Evolutionary conservation across 805 yeast genomes (phyloP).

Genomic region (Zygoascus bituminiphila): DNA sequence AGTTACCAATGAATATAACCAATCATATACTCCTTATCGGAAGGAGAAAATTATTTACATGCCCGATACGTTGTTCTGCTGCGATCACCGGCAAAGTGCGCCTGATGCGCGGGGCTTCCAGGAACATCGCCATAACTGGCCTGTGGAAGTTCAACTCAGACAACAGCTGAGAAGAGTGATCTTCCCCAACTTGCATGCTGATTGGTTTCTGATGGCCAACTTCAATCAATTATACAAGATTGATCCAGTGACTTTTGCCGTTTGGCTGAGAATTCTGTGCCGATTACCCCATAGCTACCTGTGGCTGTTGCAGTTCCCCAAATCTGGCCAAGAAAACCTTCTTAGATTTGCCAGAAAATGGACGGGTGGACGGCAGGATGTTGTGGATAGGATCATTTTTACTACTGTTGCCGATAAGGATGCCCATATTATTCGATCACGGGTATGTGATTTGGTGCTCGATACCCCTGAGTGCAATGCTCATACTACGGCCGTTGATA

Average conservation of each 20-base stretch:
- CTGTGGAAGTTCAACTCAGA: slow-evolving; percentile 18
- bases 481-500: slow-evolving; percentile 31
- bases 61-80: slow-evolving; percentile 26
- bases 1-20: not conserved
- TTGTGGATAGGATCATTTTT: slow-evolving; percentile 23
- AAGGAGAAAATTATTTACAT: slow-evolving; percentile 25
- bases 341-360: slow-evolving; percentile 21
- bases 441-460: slow-evolving; percentile 26
- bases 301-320: slow-evolving; percentile 29
- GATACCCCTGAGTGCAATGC: slow-evolving; percentile 32
- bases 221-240: slow-evolving; percentile 30
- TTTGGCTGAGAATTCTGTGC: slow-evolving; percentile 24
- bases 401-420: slow-evolving; percentile 29
- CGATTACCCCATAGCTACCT: slow-evolving; percentile 24
- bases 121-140: slow-evolving; percentile 16
- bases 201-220: slow-evolving; percentile 25
- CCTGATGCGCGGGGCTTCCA: slow-evolving; percentile 15
- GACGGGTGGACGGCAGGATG: slow-evolving; percentile 16
- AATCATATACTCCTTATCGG: slow-evolving; percentile 10
- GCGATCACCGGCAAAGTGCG: slow-evolving; percentile 29
- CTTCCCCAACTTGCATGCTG: slow-evolving; percentile 22
- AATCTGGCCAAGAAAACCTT: slow-evolving; percentile 21
- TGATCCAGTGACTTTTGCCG: slow-evolving; percentile 24
- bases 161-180: slow-evolving; percentile 16
- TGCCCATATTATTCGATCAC: slow-evolving; percentile 25